Base-by-base conservation (phyloP, 148 eudicot species). In the Fagopyrum homotropicum region DNA sequence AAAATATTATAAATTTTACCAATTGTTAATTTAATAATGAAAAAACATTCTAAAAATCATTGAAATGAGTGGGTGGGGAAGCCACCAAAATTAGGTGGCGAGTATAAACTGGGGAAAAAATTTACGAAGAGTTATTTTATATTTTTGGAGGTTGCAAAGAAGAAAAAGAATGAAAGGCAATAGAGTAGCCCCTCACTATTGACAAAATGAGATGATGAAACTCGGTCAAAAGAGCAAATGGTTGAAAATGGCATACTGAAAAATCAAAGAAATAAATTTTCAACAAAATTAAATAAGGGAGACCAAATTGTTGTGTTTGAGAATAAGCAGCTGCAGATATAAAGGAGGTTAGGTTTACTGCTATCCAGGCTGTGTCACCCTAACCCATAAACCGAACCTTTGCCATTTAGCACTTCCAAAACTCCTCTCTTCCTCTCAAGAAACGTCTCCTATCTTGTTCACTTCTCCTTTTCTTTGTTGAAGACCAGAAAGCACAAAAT, bases 291-390 rank as follows among this genome's bases (percentile, higher is more conserved):
- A 35, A 35, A 35, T 35, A 35, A 35, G 40, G 35, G 68, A 61
- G 43, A 61, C 68, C 68, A 40, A 26, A 66, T 66, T 66, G 16
- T 66, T 35, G 55, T 40, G 70, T 74, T 40, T 66, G 17, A 64
- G 45, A 40, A 64, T 29, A 30, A 63, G 35, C 45, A 66, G 17
- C 71, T 66, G 46, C 43, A 66, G 43, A 66, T 43, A 66, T 66
- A 66, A 66, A 66, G 71, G 71, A 43, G 46, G 71, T 66, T 66
- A 66, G 71, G 71, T 66, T 66, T 66, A 66, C 47, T 66, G 71
- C 71, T 66, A 15, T 66, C 12, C 71, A 66, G 71, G 47, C 71
- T 66, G 71, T 66, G 71, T 66, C 71, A 35, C 71, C 71, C 71
- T 66, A 66, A 66, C 46, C 71, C 45, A 66, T 40, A 66, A 40